Evolutionary conservation across 2,329 filamentous ascomycete genomes (phyloP).

Genomic region (Trichoderma citrinoviride): DNA sequence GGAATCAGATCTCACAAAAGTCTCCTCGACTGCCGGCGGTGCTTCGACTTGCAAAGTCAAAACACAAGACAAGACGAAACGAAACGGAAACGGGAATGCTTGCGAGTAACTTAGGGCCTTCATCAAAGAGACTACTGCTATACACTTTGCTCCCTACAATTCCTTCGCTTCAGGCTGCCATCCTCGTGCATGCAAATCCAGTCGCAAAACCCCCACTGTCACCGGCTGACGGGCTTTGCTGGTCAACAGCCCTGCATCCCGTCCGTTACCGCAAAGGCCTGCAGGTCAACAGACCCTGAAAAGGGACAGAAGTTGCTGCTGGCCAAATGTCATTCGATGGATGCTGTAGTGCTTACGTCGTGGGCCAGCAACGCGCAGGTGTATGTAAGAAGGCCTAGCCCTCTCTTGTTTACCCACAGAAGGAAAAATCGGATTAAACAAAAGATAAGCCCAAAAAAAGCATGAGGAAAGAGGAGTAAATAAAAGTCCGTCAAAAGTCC

Average conservation of each 20-base stretch:
- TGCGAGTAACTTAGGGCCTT: background rate
- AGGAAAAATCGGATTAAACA: too few relatives aligned
- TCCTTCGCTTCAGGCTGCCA: background rate
- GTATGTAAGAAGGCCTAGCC: constrained; percentile 11
- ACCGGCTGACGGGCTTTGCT: background rate
- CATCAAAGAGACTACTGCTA: background rate
- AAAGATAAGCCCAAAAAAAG: background rate
- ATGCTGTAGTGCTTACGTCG: constrained; percentile 17
- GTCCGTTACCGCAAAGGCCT: background rate
- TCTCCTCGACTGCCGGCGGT: background rate
- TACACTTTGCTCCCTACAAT: background rate
- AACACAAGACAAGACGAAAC: background rate
- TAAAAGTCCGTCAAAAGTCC: background rate
- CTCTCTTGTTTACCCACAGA: background rate
- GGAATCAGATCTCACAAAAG: background rate
- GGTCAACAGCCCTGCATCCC: constrained; percentile 5
- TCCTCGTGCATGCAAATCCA: too few relatives aligned
- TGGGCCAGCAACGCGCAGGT: background rate
- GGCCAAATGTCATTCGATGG: background rate
- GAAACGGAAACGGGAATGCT: background rate
- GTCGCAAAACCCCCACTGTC: background rate
- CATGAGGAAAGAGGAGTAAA: background rate
- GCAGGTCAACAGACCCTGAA: background rate
- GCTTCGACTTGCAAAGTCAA: background rate
- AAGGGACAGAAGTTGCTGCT: background rate